Conservation (phyloP, 192 early-diverging fungal species). For the Kickxella alabastrina region DNA sequence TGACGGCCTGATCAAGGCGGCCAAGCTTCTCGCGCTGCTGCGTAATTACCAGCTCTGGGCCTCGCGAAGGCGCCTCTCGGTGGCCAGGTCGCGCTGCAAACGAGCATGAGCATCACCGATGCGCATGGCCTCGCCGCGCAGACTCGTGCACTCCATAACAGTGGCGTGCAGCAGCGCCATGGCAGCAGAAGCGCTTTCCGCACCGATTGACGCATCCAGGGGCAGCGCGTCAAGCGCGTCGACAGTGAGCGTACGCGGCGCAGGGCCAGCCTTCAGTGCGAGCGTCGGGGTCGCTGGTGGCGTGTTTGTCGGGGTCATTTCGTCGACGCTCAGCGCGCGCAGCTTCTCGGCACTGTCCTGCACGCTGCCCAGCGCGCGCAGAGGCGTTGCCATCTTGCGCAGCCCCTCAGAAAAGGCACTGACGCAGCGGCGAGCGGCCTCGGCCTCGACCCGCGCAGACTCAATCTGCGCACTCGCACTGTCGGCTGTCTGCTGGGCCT, state of each 20-base stretch:
- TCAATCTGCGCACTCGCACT: constrained; percentile 11
- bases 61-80: constrained; percentile 48
- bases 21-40: constrained; percentile 48
- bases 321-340: constrained; percentile 1
- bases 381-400: constrained; percentile 10
- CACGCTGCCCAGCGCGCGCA: constrained; percentile 25
- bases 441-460: constrained; percentile 8
- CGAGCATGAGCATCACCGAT: constrained; percentile 20
- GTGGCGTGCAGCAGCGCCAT: constrained; percentile 26
- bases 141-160: constrained; percentile 14
- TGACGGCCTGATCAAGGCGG: constrained; percentile 31
- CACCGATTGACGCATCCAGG: constrained; percentile 5
- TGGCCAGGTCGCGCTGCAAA: constrained; percentile 29
- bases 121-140: constrained; percentile 24
- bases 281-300: constrained; percentile 39
- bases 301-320: constrained; percentile 8
- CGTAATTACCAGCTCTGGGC: constrained; percentile 45
- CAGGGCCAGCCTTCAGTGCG: neutral
- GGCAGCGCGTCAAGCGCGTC: constrained; percentile 12
- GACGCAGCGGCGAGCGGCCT: constrained; percentile 7
- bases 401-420: constrained; percentile 22
- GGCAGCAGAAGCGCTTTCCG: constrained; percentile 14
- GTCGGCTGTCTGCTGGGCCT: constrained; percentile 16
- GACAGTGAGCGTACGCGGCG: constrained; percentile 5
- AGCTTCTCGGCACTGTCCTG: constrained; percentile 28